These are phyloP conservation scores for Fraxinus paxiana DNA, from an alignment of 305 asterid genomes.

Conservation along the genomic window DNA sequence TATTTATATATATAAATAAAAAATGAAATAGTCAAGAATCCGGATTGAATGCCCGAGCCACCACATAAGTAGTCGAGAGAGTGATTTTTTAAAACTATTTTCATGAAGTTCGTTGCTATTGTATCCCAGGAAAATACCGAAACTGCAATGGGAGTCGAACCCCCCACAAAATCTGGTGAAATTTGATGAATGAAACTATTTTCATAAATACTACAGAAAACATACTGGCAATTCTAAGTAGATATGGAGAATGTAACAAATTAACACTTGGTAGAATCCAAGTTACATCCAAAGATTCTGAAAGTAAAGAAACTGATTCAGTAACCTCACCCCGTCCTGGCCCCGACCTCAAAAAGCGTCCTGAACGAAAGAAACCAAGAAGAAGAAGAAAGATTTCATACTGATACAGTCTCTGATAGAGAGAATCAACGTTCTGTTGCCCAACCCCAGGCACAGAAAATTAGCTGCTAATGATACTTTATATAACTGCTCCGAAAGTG, in stretches of 20 bases:
- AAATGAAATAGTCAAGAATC: neutral
- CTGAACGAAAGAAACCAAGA: neutral
- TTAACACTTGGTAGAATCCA: constrained; percentile 12
- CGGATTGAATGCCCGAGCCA: neutral
- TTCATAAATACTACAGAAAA: neutral
- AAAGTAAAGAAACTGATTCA: neutral
- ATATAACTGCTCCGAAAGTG: constrained; percentile 41
- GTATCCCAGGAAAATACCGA: neutral
- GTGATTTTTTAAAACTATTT: neutral
- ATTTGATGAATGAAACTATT: neutral
- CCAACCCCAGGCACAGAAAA: neutral
- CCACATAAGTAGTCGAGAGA: neutral
- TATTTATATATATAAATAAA: too few species aligned
- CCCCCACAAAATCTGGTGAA: neutral
- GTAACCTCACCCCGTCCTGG: neutral
- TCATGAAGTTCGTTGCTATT: neutral
- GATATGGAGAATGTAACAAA: neutral
- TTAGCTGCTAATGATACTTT: constrained; percentile 21
- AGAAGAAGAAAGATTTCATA: constrained; percentile 21
- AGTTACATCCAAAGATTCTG: constrained; percentile 29
- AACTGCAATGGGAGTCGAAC: neutral
- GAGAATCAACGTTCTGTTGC: constrained; percentile 17
- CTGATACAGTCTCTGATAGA: constrained; percentile 26
- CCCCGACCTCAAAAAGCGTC: neutral
- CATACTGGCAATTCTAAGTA: neutral